Evolutionary conservation across 2,329 filamentous ascomycete genomes (phyloP).

Genomic region (Dactylellina haptotyla): DNA sequence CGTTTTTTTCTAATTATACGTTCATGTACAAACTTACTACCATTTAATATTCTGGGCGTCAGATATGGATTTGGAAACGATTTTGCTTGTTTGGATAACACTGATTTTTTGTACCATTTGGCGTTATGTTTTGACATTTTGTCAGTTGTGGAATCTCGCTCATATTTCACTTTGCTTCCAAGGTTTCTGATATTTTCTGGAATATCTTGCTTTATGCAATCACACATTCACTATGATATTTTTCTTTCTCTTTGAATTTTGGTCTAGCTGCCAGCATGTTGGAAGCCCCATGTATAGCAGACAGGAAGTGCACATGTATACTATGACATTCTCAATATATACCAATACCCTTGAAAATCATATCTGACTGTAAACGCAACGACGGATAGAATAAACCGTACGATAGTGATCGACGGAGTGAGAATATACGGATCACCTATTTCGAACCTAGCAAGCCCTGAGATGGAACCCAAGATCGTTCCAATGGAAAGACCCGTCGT

Average conservation of each 20-base stretch:
- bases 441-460: not conserved
- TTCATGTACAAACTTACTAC: conserved; percentile 41
- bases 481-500: not conserved
- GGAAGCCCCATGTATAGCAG: conserved; percentile 44
- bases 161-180: not conserved
- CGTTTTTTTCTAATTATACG: conserved; percentile 21
- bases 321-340: conserved; percentile 35
- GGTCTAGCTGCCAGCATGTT: conserved; percentile 24
- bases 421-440: too few species aligned
- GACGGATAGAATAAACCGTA: too few species aligned
- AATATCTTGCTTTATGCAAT: conserved; percentile 5
- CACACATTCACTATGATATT: conserved; percentile 15
- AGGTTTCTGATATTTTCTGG: conserved; percentile 7
- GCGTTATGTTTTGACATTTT: conserved; percentile 27
- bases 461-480: conserved; percentile 1
- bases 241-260: conserved; percentile 10
- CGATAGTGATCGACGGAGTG: too few species aligned
- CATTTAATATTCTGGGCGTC: conserved; percentile 36
- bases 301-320: conserved; percentile 37
- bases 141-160: not conserved
- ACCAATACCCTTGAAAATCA: conserved; percentile 14
- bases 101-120: not conserved
- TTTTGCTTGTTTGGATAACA: conserved; percentile 16
- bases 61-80: conserved; percentile 47
- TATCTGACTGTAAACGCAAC: too few species aligned